A percentile compares a stretch with the other conserved stretches of the same genome.
Evolutionary conservation across 2,329 filamentous ascomycete genomes (phyloP).

Genomic region (Neonectria neomacrospora): DNA sequence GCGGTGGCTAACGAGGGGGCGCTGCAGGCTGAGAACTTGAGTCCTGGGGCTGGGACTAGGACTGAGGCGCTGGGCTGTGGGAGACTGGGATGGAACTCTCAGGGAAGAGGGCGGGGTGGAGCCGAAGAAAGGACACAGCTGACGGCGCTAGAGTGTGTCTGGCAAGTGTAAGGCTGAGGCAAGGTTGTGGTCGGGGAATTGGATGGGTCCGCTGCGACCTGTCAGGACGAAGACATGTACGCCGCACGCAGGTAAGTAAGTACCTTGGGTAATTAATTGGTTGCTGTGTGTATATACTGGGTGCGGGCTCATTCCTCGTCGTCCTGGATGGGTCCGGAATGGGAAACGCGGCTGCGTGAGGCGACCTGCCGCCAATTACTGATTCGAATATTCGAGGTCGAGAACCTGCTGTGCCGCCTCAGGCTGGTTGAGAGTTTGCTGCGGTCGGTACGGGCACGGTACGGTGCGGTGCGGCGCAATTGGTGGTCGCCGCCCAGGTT

Average conservation of each 20-base stretch:
- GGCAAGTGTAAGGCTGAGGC: conserved; percentile 42
- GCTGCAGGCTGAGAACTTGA: conserved; percentile 27
- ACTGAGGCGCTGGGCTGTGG: conserved; percentile 17
- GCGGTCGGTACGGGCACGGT: not conserved
- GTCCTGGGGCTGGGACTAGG: conserved; percentile 4
- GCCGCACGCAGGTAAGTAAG: not conserved
- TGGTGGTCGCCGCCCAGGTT: not conserved
- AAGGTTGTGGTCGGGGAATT: conserved; percentile 24
- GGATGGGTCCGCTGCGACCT: conserved; percentile 4
- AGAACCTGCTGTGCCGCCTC: not conserved
- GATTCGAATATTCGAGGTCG: not conserved
- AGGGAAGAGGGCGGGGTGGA: conserved; percentile 31
- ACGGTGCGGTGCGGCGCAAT: conserved; percentile 6
- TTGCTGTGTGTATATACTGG: not conserved
- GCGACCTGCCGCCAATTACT: not conserved
- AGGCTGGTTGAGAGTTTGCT: not conserved
- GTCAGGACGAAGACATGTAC: conserved; percentile 15
- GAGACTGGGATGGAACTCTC: conserved; percentile 1
- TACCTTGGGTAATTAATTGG: no score
- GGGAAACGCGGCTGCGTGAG: not conserved
- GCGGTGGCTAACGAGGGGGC: conserved; percentile 38
- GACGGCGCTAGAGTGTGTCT: conserved; percentile 39
- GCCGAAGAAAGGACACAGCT: conserved; percentile 27
- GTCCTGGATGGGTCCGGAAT: not conserved
- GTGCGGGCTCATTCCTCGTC: not conserved